phyloP scores from a whole-genome alignment of 805 yeast genomes.

The Blastobotrys attinorum region DNA sequence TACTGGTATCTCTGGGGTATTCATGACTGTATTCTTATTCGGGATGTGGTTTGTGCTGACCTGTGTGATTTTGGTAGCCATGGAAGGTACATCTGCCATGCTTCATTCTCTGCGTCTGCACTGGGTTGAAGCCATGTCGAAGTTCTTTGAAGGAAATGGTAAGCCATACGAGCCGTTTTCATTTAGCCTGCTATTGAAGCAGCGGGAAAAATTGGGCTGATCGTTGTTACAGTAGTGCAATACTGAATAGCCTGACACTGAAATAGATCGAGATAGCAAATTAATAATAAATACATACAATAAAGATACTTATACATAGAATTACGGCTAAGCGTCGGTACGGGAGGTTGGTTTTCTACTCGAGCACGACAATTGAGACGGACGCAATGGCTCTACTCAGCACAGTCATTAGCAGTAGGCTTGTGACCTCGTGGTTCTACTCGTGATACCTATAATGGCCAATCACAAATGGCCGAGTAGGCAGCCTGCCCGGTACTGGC shows the following conservation, averaged over 20 bases:
- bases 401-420: too few species aligned
- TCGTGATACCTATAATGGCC: slow-evolving; percentile 82
- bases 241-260: too few species aligned
- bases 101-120: slow-evolving; percentile 95
- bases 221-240: too few species aligned
- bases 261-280: too few species aligned
- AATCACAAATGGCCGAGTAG: slow-evolving; percentile 61
- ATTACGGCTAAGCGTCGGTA: too few species aligned
- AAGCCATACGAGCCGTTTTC: slow-evolving; percentile 82
- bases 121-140: slow-evolving; percentile 99
- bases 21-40: slow-evolving; percentile 71
- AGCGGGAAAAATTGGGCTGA: too few species aligned
- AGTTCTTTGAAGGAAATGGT: slow-evolving; percentile 97
- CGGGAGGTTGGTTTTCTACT: too few species aligned
- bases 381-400: too few species aligned
- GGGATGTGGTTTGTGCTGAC: slow-evolving; percentile 94
- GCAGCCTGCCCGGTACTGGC: slow-evolving; percentile 84
- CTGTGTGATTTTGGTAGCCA: slow-evolving; percentile 80
- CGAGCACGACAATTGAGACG: too few species aligned
- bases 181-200: slow-evolving; percentile 32
- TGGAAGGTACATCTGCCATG: slow-evolving; percentile 99
- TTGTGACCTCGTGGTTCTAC: too few species aligned
- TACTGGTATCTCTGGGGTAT: slow-evolving; percentile 58
- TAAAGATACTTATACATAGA: too few species aligned
- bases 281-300: too few species aligned